A percentile compares a stretch with the other conserved stretches of the same genome.
These are phyloP conservation scores for Colletotrichum shisoi DNA, from an alignment of 2,329 filamentous ascomycete species.

Conservation along the genomic window DNA sequence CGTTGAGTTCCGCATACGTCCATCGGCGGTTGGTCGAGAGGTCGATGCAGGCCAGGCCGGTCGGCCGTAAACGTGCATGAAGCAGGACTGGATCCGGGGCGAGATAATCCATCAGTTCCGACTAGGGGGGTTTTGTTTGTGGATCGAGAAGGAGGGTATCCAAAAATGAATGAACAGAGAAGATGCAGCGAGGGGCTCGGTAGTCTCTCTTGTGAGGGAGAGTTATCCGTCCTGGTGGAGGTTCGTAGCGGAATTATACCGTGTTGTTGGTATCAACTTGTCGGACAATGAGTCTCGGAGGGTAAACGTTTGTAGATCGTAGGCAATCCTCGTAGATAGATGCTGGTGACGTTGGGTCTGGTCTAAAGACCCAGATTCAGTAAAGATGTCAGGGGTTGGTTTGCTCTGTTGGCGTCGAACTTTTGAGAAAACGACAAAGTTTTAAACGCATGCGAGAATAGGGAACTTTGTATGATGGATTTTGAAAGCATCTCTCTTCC, in stretches of 20 bases:
- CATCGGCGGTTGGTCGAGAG: constrained; percentile 34
- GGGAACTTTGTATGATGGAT: background rate
- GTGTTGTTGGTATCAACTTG: too few species aligned
- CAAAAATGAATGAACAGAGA: background rate
- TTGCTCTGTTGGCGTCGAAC: too few species aligned
- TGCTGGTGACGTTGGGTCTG: too few species aligned
- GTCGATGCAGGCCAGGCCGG: constrained; percentile 34
- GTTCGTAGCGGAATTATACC: too few species aligned
- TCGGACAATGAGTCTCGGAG: too few species aligned
- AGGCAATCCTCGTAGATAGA: too few species aligned
- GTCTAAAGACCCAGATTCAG: too few species aligned
- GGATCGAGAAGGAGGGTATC: background rate
- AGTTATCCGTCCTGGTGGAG: too few species aligned
- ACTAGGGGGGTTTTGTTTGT: too few species aligned
- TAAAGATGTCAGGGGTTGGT: background rate
- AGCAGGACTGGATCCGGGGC: constrained; percentile 32
- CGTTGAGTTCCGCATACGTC: constrained; percentile 37
- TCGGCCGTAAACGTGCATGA: constrained; percentile 36
- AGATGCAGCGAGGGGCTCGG: too few species aligned
- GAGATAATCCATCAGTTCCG: background rate
- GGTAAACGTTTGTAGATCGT: too few species aligned
- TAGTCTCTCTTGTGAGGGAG: background rate
- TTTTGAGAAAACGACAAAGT: too few species aligned
- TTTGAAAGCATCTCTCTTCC: background rate
- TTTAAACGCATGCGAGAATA: background rate